phyloP scores from a whole-genome alignment of 164 flowering plant genomes.

The Amborella trichopoda region DNA sequence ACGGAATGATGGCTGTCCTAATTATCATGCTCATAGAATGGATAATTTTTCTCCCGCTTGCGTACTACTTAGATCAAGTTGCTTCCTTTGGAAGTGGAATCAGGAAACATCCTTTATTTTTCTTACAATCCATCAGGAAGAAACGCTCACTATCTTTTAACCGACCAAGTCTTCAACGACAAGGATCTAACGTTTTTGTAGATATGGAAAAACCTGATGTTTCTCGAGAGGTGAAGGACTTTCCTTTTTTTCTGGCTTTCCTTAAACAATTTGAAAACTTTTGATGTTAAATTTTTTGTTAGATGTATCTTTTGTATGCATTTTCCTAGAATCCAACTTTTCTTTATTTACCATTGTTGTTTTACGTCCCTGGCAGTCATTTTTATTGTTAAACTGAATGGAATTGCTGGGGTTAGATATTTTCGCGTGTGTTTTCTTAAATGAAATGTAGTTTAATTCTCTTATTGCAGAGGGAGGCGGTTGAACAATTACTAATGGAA shows the following conservation, averaged over 20 bases:
- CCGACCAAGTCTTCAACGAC: constrained; percentile 27
- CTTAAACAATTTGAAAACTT: not conserved
- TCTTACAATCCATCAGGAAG: constrained; percentile 27
- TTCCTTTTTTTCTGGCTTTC: not conserved
- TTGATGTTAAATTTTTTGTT: not conserved
- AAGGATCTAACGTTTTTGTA: constrained; percentile 37
- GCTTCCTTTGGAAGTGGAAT: constrained; percentile 39
- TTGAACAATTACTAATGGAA: constrained; percentile 58
- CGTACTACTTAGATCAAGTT: constrained; percentile 54
- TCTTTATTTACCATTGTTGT: not conserved
- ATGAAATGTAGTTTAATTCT: not conserved
- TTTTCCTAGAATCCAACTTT: not conserved
- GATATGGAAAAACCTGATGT: constrained; percentile 60
- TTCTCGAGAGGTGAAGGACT: constrained; percentile 44
- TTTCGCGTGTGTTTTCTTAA: too few species aligned
- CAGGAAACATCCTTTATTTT: constrained; percentile 32
- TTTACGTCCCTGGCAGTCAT: not conserved
- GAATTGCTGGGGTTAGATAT: too few species aligned
- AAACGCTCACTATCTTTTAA: constrained; percentile 22
- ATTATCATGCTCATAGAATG: constrained; percentile 46
- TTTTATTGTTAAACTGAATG: not conserved
- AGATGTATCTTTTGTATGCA: not conserved
- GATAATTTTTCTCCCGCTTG: constrained; percentile 30
- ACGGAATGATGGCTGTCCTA: constrained; percentile 59
- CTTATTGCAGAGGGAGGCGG: constrained; percentile 60